These are phyloP conservation scores for Camellia oleifera DNA, from an alignment of 179 eudicot species.

Conservation along the genomic window DNA sequence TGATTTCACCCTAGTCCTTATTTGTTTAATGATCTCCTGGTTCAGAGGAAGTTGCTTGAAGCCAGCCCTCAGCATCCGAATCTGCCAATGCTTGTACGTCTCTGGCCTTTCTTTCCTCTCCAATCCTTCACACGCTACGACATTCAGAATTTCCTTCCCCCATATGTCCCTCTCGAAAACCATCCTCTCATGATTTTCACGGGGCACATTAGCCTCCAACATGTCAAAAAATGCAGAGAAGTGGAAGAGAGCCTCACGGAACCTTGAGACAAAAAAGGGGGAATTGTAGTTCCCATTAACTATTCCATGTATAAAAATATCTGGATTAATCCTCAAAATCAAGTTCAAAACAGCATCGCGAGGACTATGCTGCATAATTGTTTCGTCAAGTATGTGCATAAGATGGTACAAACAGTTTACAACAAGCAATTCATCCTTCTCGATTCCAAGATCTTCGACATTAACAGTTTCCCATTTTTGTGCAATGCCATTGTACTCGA, in stretches of 20 bases:
- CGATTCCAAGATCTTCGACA: slow-evolving; percentile 33
- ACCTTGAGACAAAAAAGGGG: slow-evolving; percentile 46
- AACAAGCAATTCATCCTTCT: slow-evolving; percentile 31
- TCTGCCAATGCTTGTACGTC: slow-evolving; percentile 64
- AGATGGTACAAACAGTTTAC: slow-evolving; percentile 39
- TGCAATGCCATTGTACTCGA: slow-evolving; percentile 35
- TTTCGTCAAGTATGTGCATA: slow-evolving; percentile 35
- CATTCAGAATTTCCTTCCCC: slow-evolving; percentile 49
- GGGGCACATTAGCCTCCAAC: slow-evolving; percentile 37
- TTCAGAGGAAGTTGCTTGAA: slow-evolving; percentile 43
- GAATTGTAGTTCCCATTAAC: slow-evolving; percentile 37
- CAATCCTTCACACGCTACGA: slow-evolving; percentile 54
- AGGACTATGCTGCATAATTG: slow-evolving; percentile 35
- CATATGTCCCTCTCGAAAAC: slow-evolving; percentile 43
- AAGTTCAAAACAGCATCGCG: slow-evolving; percentile 36
- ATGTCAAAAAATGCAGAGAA: slow-evolving; percentile 35
- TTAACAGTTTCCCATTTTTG: slow-evolving; percentile 35
- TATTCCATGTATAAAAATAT: slow-evolving; percentile 39
- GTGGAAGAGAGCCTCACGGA: slow-evolving; percentile 41
- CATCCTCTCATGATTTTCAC: slow-evolving; percentile 33
- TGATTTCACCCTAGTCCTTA: slow-evolving; percentile 30
- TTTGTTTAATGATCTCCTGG: slow-evolving; percentile 27
- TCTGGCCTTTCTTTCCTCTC: slow-evolving; percentile 57
- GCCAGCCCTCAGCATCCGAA: slow-evolving; percentile 42
- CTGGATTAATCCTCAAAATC: slow-evolving; percentile 32